Percentiles rank a stretch among this genome's conserved stretches.
Conservation (phyloP, 2,329 filamentous ascomycete genomes). For the Trichoderma sp. region DNA sequence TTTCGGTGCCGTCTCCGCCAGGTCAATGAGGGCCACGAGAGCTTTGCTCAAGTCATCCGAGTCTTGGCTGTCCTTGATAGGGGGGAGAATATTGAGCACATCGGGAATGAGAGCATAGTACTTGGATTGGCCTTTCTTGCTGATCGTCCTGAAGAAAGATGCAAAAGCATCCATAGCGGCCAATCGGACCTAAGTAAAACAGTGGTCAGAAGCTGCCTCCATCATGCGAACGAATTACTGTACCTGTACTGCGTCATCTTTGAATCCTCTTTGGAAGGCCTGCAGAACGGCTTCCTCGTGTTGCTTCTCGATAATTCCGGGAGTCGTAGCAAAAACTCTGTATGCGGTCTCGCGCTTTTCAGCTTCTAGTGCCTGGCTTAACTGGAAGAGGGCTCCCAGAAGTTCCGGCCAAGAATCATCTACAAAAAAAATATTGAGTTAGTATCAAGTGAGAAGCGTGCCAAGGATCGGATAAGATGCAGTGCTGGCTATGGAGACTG, state of each 20-base stretch:
- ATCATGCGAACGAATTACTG: constrained; percentile 26
- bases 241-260: constrained; percentile 79
- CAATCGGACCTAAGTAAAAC: constrained; percentile 68
- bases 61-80: constrained; percentile 86
- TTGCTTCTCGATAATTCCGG: constrained; percentile 92
- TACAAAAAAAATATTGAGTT: constrained; percentile 36
- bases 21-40: constrained; percentile 84
- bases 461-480: not conserved
- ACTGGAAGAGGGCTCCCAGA: constrained; percentile 78
- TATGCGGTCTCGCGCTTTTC: constrained; percentile 90
- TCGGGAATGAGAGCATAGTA: constrained; percentile 86
- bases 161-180: constrained; percentile 96
- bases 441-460: constrained; percentile 20
- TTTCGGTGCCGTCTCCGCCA: constrained; percentile 90
- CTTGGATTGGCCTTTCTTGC: constrained; percentile 82
- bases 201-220: not conserved
- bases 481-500: constrained; percentile 34
- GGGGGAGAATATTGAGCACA: constrained; percentile 89
- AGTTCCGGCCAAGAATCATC: constrained; percentile 88
- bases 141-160: constrained; percentile 87
- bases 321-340: constrained; percentile 91
- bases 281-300: constrained; percentile 86
- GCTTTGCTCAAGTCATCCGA: constrained; percentile 89
- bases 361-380: constrained; percentile 80
- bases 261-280: constrained; percentile 89